These are phyloP conservation scores for Periconia sp. DNA, from an alignment of 2,329 filamentous ascomycete genomes.

Conservation along the genomic window DNA sequence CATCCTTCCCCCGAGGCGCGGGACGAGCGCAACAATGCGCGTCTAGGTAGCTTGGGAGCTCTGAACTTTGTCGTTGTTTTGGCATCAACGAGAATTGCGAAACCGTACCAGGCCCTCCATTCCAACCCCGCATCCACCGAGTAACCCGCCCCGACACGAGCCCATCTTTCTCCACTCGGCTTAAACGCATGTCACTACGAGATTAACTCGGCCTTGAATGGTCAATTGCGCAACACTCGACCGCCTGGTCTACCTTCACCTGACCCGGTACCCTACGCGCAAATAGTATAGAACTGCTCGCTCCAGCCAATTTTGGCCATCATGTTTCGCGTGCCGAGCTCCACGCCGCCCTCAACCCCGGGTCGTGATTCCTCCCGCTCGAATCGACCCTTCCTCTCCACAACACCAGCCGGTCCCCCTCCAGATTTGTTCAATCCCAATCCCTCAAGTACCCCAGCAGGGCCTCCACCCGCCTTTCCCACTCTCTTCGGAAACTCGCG, in stretches of 20 bases:
- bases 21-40: background rate
- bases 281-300: background rate
- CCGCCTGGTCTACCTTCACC: background rate
- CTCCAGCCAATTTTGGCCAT: constrained; percentile 9
- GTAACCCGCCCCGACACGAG: background rate
- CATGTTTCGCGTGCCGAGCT: constrained; percentile 40
- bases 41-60: background rate
- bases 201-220: background rate
- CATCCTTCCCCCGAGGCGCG: too few relatives aligned
- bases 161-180: background rate
- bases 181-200: background rate
- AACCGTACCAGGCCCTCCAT: too few relatives aligned
- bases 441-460: constrained; percentile 59
- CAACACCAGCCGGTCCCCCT: constrained; percentile 60
- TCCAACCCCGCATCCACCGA: too few relatives aligned
- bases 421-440: constrained; percentile 44
- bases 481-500: constrained; percentile 55
- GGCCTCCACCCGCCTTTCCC: constrained; percentile 50
- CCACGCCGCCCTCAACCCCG: constrained; percentile 41
- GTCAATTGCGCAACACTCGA: constrained; percentile 5
- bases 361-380: constrained; percentile 22
- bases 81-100: too few relatives aligned
- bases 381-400: constrained; percentile 49
- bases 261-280: too few relatives aligned
- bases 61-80: background rate